Percentiles rank a stretch among this genome's conserved stretches.
phyloP scores from a whole-genome alignment of 129 eudicot genomes.

The Flaveria trinervia region DNA sequence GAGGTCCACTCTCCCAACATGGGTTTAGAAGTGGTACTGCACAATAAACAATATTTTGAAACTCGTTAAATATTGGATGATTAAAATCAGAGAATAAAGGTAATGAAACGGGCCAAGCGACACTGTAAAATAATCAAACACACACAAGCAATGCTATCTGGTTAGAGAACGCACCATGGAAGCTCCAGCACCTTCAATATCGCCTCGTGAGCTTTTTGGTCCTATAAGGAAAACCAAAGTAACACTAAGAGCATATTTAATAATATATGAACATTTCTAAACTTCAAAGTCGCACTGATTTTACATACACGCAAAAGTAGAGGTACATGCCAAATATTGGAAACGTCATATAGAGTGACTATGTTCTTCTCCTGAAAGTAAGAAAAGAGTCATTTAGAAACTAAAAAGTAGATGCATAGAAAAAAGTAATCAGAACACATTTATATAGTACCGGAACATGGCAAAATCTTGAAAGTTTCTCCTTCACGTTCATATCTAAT shows the following conservation, averaged over 20 bases:
- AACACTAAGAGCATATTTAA: background rate
- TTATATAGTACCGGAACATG: conserved; percentile 75
- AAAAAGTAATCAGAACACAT: background rate
- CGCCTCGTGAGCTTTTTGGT: conserved; percentile 67
- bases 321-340: conserved; percentile 66
- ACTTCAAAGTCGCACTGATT: background rate
- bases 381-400: conserved; percentile 1
- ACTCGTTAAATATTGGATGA: background rate
- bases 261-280: background rate
- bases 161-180: conserved; percentile 40
- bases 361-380: conserved; percentile 49
- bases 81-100: background rate
- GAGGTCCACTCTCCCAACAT: conserved; percentile 52
- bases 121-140: too few relatives aligned
- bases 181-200: conserved; percentile 55
- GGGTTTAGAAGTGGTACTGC: conserved; percentile 35
- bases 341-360: conserved; percentile 51
- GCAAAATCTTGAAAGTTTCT: conserved; percentile 93
- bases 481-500: conserved; percentile 78
- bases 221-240: conserved; percentile 33
- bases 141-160: background rate
- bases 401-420: background rate
- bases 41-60: conserved; percentile 15
- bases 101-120: background rate
- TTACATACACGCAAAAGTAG: conserved; percentile 56